These are phyloP conservation scores for Boletus fagicola DNA, from an alignment of 768 basidiomycete species.

Conservation along the genomic window DNA sequence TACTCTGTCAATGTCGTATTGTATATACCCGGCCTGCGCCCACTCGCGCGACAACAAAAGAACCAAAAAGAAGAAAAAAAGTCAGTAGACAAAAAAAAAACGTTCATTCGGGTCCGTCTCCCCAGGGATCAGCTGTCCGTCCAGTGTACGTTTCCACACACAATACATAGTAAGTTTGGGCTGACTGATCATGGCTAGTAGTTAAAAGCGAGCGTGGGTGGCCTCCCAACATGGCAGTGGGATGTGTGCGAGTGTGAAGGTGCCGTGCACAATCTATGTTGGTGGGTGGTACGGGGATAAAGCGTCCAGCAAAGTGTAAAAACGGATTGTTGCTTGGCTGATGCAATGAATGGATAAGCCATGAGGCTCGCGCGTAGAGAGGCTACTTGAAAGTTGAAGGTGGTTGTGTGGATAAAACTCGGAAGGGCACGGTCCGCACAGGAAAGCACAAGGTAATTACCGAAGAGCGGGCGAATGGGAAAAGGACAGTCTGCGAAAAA, in stretches of 20 bases:
- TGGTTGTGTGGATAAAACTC: constrained; percentile 16
- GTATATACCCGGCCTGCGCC: constrained; percentile 30
- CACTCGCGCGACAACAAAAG: constrained; percentile 18
- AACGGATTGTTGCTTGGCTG: constrained; percentile 18
- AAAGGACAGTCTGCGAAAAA: constrained; percentile 24
- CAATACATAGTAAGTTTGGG: constrained; percentile 23
- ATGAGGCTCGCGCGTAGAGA: constrained; percentile 16
- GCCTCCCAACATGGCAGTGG: constrained; percentile 3
- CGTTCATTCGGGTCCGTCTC: constrained; percentile 28
- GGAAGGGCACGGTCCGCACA: constrained; percentile 21
- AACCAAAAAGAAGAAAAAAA: constrained; percentile 16
- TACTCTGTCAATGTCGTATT: constrained; percentile 30
- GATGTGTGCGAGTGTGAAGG: constrained; percentile 2
- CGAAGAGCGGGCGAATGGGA: constrained; percentile 27
- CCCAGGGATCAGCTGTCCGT: constrained; percentile 19
- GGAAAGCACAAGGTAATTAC: constrained; percentile 30
- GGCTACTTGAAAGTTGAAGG: constrained; percentile 21
- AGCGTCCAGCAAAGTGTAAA: constrained; percentile 26
- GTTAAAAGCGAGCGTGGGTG: constrained; percentile 24
- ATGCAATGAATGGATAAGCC: constrained; percentile 30
- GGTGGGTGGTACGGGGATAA: constrained; percentile 17
- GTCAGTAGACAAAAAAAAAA: constrained; percentile 10
- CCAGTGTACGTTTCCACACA: constrained; percentile 29
- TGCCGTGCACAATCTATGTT: constrained; percentile 11
- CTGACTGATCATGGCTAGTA: constrained; percentile 8